These are phyloP conservation scores for Leucocoprinus leucothites DNA, from an alignment of 768 basidiomycete species.

Conservation along the genomic window DNA sequence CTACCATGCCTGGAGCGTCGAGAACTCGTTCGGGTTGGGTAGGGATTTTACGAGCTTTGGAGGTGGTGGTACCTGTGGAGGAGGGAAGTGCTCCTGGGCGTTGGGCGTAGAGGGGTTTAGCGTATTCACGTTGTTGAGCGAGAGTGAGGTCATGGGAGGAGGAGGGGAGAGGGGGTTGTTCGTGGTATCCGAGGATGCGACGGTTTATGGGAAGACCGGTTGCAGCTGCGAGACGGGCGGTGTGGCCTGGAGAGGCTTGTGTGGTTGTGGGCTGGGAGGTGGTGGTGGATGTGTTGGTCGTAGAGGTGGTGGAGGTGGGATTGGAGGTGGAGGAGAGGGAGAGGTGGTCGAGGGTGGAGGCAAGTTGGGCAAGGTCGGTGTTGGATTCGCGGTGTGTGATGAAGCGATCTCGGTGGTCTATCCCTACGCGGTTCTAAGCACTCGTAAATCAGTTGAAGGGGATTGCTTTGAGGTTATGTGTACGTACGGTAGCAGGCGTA, in stretches of 20 bases:
- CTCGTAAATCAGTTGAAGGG: too few species aligned
- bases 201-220: slow-evolving; percentile 75
- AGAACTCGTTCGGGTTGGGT: slow-evolving; percentile 90
- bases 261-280: too few species aligned
- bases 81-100: slow-evolving; percentile 61
- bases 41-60: slow-evolving; percentile 79
- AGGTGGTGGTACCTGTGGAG: slow-evolving; percentile 59
- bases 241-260: slow-evolving; percentile 69
- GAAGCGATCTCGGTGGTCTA: slow-evolving; percentile 61
- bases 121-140: slow-evolving; percentile 73
- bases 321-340: too few species aligned
- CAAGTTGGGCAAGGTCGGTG: slow-evolving; percentile 37
- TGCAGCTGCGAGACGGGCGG: slow-evolving; percentile 72
- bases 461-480: too few species aligned
- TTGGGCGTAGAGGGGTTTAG: slow-evolving; percentile 67
- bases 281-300: too few species aligned
- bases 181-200: slow-evolving; percentile 86
- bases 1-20: slow-evolving; percentile 89
- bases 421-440: slow-evolving; percentile 41
- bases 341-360: slow-evolving; percentile 64
- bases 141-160: slow-evolving; percentile 76
- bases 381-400: slow-evolving; percentile 56
- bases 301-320: too few species aligned
- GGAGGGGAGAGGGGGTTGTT: slow-evolving; percentile 72
- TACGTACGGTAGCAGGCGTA: slow-evolving; percentile 56